These are phyloP conservation scores for Penicillium paneum DNA, from an alignment of 2,329 filamentous ascomycete genomes.

Conservation along the genomic window DNA sequence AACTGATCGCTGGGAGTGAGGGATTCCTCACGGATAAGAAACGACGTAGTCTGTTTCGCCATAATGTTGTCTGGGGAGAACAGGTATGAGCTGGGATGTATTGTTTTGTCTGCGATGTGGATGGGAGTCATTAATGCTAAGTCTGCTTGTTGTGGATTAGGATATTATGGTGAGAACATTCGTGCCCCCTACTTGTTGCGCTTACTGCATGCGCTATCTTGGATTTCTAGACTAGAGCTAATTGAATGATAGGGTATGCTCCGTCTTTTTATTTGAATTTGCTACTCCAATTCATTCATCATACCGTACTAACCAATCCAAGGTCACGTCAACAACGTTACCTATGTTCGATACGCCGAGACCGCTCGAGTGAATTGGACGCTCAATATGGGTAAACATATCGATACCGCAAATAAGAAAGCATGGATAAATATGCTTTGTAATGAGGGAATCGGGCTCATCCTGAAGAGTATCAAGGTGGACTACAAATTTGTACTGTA, in stretches of 20 bases:
- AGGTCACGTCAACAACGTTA: conserved; percentile 84
- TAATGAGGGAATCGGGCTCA: conserved; percentile 66
- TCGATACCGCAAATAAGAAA: conserved; percentile 59
- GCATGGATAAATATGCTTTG: conserved; percentile 69
- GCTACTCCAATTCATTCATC: not conserved
- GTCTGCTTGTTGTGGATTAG: conserved; percentile 24
- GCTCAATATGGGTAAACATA: conserved; percentile 62
- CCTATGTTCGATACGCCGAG: conserved; percentile 80
- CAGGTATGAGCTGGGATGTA: conserved; percentile 56
- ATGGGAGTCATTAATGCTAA: conserved; percentile 8
- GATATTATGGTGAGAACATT: conserved; percentile 46
- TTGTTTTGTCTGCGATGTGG: not conserved
- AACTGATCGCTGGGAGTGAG: conserved; percentile 68
- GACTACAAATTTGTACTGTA: conserved; percentile 76
- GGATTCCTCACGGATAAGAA: conserved; percentile 67
- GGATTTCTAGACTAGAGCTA: conserved; percentile 2
- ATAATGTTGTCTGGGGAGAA: conserved; percentile 78
- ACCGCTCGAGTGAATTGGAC: conserved; percentile 76
- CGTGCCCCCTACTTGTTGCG: not conserved
- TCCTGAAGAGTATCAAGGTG: conserved; percentile 73
- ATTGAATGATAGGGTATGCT: conserved; percentile 27
- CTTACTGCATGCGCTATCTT: not conserved
- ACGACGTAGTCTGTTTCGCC: conserved; percentile 61
- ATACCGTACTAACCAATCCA: conserved; percentile 15
- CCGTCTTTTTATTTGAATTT: not conserved